Evolutionary conservation across 495 filamentous ascomycete species (phyloP).

Genomic region (Aspergillus bertholletiae): DNA sequence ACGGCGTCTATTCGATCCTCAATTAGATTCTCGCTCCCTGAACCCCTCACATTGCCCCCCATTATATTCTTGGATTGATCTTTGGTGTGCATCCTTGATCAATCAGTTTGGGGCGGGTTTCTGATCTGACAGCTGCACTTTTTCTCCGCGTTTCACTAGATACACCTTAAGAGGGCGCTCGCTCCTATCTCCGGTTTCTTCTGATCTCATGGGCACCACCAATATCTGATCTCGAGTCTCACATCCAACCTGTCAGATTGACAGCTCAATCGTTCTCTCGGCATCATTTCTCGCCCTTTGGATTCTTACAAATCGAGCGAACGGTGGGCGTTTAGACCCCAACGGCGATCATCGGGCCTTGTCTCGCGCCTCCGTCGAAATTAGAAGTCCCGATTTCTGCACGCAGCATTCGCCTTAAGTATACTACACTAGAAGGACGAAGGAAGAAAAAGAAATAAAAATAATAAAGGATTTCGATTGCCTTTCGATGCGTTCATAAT

Average conservation of each 20-base stretch:
- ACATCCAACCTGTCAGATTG: constrained; percentile 18
- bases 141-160: constrained; percentile 21
- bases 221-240: not conserved
- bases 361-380: constrained; percentile 12
- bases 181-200: constrained; percentile 5
- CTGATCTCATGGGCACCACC: constrained; percentile 7
- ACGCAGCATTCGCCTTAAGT: not conserved
- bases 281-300: constrained; percentile 1
- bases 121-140: constrained; percentile 13
- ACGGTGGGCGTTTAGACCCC: constrained; percentile 12
- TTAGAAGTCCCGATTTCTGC: not conserved
- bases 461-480: not conserved
- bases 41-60: not conserved
- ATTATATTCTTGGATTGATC: not conserved
- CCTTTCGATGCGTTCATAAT: not conserved
- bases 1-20: not conserved
- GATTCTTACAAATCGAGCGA: constrained; percentile 4
- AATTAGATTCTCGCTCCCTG: not conserved
- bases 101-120: constrained; percentile 1
- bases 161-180: not conserved
- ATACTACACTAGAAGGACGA: no score
- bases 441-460: not conserved
- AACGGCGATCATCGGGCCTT: constrained; percentile 12
- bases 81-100: not conserved
- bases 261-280: constrained; percentile 9